Percentiles rank a stretch among this genome's conserved stretches.
These are phyloP conservation scores for Didymella glomerata DNA, from an alignment of 2,329 filamentous ascomycete species.

Conservation along the genomic window DNA sequence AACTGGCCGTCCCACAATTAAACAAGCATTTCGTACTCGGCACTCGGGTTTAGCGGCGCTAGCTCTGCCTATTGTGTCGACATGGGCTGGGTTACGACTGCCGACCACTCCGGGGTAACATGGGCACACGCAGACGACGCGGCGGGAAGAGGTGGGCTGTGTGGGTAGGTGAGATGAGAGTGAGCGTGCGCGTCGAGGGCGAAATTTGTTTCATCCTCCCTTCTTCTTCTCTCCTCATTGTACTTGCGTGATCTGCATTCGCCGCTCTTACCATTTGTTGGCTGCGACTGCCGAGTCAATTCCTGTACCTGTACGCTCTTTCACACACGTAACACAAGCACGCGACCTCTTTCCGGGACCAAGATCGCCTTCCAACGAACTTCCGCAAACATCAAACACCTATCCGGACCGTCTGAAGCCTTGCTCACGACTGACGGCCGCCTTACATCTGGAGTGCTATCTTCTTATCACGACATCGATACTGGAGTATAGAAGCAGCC, in stretches of 20 bases:
- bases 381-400: slow-evolving; percentile 2
- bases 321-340: slow-evolving; percentile 13
- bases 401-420: background rate
- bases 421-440: background rate
- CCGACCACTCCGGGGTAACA: slow-evolving; percentile 21
- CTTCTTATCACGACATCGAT: slow-evolving; percentile 17
- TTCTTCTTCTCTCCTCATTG: slow-evolving; percentile 2
- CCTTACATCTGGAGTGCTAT: background rate
- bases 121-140: slow-evolving; percentile 8
- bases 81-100: slow-evolving; percentile 6
- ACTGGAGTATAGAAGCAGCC: slow-evolving; percentile 1
- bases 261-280: slow-evolving; percentile 1
- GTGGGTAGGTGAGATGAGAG: slow-evolving; percentile 15
- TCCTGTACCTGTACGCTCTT: slow-evolving; percentile 12
- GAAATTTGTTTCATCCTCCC: slow-evolving; percentile 9
- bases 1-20: slow-evolving; percentile 24
- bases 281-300: slow-evolving; percentile 14
- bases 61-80: slow-evolving; percentile 9
- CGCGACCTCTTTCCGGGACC: slow-evolving; percentile 13
- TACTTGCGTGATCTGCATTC: background rate
- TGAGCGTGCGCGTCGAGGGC: slow-evolving; percentile 16
- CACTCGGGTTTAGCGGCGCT: slow-evolving; percentile 18
- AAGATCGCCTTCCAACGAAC: background rate
- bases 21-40: slow-evolving; percentile 22
- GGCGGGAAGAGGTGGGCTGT: slow-evolving; percentile 9